Percentiles rank a stretch among this genome's conserved stretches.
These are phyloP conservation scores for Colletotrichum trifolii DNA, from an alignment of 2,329 filamentous ascomycete genomes.

Conservation along the genomic window DNA sequence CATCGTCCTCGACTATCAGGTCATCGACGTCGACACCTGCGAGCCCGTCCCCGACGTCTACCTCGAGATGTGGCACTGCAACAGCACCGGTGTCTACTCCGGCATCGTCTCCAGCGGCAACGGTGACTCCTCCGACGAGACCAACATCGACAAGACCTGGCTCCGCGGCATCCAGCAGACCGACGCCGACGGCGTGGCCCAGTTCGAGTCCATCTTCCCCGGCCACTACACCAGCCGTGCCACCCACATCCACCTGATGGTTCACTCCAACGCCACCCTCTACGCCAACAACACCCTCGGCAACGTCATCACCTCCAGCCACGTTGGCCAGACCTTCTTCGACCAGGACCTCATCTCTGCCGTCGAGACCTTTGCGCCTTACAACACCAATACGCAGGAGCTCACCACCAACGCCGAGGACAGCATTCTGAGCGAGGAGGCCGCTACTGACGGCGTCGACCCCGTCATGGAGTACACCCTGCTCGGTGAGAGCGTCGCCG, in stretches of 20 bases:
- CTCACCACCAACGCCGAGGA: conserved; percentile 63
- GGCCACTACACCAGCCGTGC: conserved; percentile 55
- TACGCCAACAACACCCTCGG: conserved; percentile 48
- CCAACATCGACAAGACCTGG: conserved; percentile 49
- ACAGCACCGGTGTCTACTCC: conserved; percentile 57
- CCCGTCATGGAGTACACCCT: conserved; percentile 68
- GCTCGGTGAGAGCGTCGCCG: conserved; percentile 61
- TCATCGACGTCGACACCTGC: conserved; percentile 56
- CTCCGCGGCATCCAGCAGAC: conserved; percentile 54
- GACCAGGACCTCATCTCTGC: conserved; percentile 64
- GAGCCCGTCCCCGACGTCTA: conserved; percentile 51
- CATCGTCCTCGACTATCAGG: conserved; percentile 55
- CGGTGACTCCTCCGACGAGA: conserved; percentile 43
- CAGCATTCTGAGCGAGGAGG: conserved; percentile 57
- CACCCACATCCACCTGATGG: conserved; percentile 54
- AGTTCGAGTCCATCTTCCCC: conserved; percentile 56
- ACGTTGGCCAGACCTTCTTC: conserved; percentile 73
- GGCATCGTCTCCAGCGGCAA: conserved; percentile 51
- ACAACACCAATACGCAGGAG: conserved; percentile 54
- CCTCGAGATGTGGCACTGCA: conserved; percentile 58
- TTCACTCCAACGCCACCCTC: conserved; percentile 45
- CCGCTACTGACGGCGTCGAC: conserved; percentile 60
- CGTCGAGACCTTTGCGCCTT: conserved; percentile 60
- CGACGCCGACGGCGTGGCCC: conserved; percentile 51
- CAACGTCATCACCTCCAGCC: conserved; percentile 58